phyloP scores from a whole-genome alignment of 257 asterid genomes.

The Plantago ovata region DNA sequence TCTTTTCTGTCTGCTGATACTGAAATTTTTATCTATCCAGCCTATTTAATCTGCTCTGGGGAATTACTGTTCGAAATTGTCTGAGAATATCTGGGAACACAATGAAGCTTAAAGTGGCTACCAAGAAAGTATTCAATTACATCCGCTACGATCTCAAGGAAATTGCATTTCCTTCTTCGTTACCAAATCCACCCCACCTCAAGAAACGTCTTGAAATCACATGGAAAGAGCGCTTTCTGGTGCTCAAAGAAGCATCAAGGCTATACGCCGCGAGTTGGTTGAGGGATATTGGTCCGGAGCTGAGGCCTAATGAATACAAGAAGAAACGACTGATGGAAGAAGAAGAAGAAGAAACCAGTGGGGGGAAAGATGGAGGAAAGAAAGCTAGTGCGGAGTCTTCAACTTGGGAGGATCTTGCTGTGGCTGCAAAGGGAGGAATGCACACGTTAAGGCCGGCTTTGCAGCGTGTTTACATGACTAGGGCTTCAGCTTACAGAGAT shows the following conservation, averaged over 20 bases:
- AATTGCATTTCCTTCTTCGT: constrained; percentile 83
- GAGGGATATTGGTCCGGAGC: constrained; percentile 93
- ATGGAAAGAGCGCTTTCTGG: constrained; percentile 69
- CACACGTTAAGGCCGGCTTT: constrained; percentile 81
- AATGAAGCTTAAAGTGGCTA: constrained; percentile 39
- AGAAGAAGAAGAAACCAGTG: constrained; percentile 7
- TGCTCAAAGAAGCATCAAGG: constrained; percentile 78
- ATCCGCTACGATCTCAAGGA: constrained; percentile 86
- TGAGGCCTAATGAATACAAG: constrained; percentile 72
- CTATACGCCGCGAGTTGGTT: constrained; percentile 88
- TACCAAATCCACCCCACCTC: constrained; percentile 87
- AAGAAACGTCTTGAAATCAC: constrained; percentile 54
- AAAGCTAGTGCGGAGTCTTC: constrained; percentile 57
- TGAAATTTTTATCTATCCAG: no score
- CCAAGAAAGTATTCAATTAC: constrained; percentile 60
- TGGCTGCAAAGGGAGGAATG: constrained; percentile 95
- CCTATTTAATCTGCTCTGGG: no score
- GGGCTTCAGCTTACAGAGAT: constrained; percentile 90
- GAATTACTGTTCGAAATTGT: no score
- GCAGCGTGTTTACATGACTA: constrained; percentile 87
- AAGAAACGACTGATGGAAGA: constrained; percentile 26
- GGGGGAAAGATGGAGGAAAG: constrained; percentile 9
- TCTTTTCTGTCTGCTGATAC: no score
- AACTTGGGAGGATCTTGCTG: constrained; percentile 85
- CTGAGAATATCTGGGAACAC: no score